Evolutionary conservation across 257 asterid genomes (phyloP).

Genomic region (Anisodus tanguticus): DNA sequence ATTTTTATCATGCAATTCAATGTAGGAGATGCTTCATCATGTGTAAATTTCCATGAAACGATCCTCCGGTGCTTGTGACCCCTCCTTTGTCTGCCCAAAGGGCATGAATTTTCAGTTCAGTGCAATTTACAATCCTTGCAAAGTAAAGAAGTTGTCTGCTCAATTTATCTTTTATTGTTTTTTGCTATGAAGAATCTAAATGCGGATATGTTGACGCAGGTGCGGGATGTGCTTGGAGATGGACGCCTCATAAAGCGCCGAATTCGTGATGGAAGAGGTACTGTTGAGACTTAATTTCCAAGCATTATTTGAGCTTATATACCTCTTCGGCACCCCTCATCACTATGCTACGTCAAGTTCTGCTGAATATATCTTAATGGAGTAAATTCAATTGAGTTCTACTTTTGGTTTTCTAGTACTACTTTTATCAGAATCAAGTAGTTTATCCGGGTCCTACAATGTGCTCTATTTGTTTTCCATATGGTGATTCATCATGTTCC

Average conservation of each 20-base stretch:
- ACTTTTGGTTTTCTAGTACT: not conserved
- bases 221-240: slow-evolving; percentile 97
- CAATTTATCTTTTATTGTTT: not conserved
- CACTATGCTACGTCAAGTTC: slow-evolving; percentile 12
- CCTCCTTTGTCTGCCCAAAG: not conserved
- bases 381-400: not conserved
- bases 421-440: not conserved
- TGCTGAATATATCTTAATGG: not conserved
- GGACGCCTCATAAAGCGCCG: slow-evolving; percentile 96
- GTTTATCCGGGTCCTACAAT: not conserved
- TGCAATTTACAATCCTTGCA: not conserved
- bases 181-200: not conserved
- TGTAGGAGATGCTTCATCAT: slow-evolving; percentile 8
- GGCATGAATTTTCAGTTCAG: not conserved
- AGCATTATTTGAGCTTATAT: not conserved
- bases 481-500: slow-evolving; percentile 21
- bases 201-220: slow-evolving; percentile 52
- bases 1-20: not conserved
- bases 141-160: not conserved
- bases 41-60: not conserved
- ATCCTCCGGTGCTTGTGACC: not conserved
- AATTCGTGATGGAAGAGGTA: slow-evolving; percentile 89
- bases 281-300: slow-evolving; percentile 1
- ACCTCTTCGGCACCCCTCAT: slow-evolving; percentile 7
- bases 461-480: not conserved